Conservation (phyloP, 1,139 yeast genomes). For the Yamadazyma jaroonii region DNA sequence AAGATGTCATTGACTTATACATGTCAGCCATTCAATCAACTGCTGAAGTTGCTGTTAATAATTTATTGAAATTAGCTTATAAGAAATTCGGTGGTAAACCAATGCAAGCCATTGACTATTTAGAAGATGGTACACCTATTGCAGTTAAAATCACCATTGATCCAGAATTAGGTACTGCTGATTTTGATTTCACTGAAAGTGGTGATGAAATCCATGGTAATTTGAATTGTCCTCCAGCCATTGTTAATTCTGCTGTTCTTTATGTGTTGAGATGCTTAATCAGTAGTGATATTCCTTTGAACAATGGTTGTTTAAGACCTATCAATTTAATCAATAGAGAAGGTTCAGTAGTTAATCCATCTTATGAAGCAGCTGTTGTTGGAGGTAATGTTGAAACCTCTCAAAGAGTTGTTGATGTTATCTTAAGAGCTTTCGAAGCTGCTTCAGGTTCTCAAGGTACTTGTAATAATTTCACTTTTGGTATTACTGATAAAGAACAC, state of each 20-base stretch:
- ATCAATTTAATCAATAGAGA: constrained; percentile 63
- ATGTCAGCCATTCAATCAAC: constrained; percentile 44
- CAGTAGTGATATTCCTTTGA: constrained; percentile 75
- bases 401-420: constrained; percentile 78
- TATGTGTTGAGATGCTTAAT: constrained; percentile 76
- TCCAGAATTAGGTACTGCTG: constrained; percentile 34
- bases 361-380: constrained; percentile 77
- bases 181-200: constrained; percentile 39
- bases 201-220: constrained; percentile 47
- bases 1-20: constrained; percentile 35
- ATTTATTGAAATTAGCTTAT: constrained; percentile 34
- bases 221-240: constrained; percentile 55
- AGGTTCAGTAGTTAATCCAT: constrained; percentile 68
- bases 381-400: constrained; percentile 91
- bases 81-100: constrained; percentile 34
- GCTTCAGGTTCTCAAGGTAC: constrained; percentile 60
- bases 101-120: constrained; percentile 35
- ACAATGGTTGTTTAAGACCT: constrained; percentile 81
- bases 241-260: constrained; percentile 76
- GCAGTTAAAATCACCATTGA: constrained; percentile 33
- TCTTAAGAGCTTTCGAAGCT: constrained; percentile 70
- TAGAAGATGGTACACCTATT: constrained; percentile 46
- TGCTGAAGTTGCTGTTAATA: constrained; percentile 41
- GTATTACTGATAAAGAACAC: constrained; percentile 35
- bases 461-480: constrained; percentile 50